phyloP scores from a whole-genome alignment of 2,329 filamentous ascomycete species.

The Pestalotiopsis sp. region DNA sequence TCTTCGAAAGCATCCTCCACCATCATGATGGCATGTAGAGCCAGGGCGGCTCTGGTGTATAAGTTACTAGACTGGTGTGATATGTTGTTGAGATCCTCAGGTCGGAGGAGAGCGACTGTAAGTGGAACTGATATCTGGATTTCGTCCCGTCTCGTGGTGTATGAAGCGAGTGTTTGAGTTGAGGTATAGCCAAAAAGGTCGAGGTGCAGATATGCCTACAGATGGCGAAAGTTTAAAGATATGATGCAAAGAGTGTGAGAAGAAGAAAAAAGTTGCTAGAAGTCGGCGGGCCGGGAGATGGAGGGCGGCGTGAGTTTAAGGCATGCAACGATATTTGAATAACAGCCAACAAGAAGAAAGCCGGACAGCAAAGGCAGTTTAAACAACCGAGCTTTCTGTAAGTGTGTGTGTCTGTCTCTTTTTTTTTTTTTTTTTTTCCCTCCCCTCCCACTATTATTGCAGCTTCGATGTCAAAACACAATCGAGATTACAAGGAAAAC shows the following conservation, averaged over 20 bases:
- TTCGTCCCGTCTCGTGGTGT: neutral
- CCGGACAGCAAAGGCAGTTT: neutral
- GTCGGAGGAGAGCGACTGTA: neutral
- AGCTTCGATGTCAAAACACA: constrained; percentile 14
- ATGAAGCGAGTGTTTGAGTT: neutral
- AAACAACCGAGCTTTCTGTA: neutral
- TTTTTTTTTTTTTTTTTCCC: too few species aligned
- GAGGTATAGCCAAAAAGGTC: neutral
- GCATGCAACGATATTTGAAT: constrained; percentile 10
- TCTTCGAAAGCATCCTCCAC: constrained; percentile 11
- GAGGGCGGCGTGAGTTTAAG: constrained; percentile 8
- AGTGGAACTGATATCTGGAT: neutral
- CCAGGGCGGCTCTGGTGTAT: neutral
- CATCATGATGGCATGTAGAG: neutral
- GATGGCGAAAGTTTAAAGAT: neutral
- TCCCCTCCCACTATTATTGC: neutral
- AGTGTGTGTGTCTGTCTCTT: neutral
- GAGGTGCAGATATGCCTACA: neutral
- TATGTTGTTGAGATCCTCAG: neutral
- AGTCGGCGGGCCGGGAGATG: neutral
- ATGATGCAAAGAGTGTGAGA: neutral
- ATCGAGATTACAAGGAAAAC: constrained; percentile 18
- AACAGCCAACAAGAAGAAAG: neutral
- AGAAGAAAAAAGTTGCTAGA: neutral
- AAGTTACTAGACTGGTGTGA: neutral